These are phyloP conservation scores for Carex kokanica DNA, from an alignment of 176 grass and related monocot species.

Conservation along the genomic window DNA sequence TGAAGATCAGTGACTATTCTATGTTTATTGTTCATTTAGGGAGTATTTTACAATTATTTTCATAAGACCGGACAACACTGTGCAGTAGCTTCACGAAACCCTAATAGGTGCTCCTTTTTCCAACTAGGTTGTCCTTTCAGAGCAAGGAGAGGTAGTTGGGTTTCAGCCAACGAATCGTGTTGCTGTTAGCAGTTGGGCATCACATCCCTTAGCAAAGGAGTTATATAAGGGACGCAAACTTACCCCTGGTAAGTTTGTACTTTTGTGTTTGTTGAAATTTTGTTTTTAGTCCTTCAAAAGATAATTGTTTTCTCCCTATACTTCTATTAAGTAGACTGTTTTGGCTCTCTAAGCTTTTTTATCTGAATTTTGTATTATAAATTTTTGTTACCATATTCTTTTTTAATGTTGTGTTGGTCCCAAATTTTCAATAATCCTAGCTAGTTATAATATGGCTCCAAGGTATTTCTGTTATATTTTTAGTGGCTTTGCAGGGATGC, in stretches of 20 bases:
- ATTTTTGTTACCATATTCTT: not conserved
- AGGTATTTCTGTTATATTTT: not conserved
- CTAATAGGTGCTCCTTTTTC: not conserved
- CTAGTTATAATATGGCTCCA: not conserved
- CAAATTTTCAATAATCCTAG: not conserved
- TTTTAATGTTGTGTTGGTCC: not conserved
- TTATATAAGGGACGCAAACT: conserved; percentile 54
- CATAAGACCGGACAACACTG: not conserved
- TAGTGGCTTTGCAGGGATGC: not conserved
- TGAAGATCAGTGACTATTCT: not conserved
- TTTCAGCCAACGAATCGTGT: conserved; percentile 84
- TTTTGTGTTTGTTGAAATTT: conserved; percentile 21
- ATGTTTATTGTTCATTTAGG: not conserved
- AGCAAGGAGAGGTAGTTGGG: conserved; percentile 71
- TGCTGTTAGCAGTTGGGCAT: conserved; percentile 69
- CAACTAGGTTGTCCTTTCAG: conserved; percentile 71
- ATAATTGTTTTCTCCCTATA: not conserved
- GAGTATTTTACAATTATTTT: not conserved
- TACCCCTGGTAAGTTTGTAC: conserved; percentile 49
- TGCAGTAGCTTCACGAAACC: not conserved
- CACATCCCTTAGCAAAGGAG: conserved; percentile 53
- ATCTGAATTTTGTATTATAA: not conserved
- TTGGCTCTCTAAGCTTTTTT: not conserved
- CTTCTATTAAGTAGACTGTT: not conserved
- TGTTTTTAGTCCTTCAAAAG: not conserved